Evolutionary conservation across 495 filamentous ascomycete species (phyloP).

Genomic region (Polyplosphaeria fusca): DNA sequence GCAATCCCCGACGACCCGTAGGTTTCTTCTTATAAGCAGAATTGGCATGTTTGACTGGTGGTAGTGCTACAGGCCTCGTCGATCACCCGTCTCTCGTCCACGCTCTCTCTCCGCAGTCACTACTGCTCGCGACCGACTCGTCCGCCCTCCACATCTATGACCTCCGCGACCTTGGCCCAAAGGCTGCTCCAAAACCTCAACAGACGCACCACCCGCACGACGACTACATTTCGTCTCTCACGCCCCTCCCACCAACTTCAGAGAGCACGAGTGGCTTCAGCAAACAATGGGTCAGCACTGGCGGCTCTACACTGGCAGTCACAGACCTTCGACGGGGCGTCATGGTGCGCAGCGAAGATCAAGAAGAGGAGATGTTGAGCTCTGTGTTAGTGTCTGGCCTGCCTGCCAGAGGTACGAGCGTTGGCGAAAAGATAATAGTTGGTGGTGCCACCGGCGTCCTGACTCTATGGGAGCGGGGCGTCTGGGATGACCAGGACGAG

Average conservation of each 20-base stretch:
- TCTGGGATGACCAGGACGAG: constrained; percentile 93
- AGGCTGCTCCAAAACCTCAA: constrained; percentile 57
- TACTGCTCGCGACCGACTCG: constrained; percentile 87
- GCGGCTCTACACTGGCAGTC: constrained; percentile 82
- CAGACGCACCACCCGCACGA: constrained; percentile 82
- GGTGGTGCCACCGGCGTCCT: constrained; percentile 76
- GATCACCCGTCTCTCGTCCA: constrained; percentile 78
- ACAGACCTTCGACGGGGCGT: constrained; percentile 83
- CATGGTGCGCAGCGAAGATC: constrained; percentile 81
- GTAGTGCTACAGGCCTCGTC: constrained; percentile 22
- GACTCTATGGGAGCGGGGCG: constrained; percentile 88
- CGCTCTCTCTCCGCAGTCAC: constrained; percentile 76
- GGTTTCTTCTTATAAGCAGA: background rate
- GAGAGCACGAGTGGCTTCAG: constrained; percentile 78
- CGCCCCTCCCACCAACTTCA: constrained; percentile 71
- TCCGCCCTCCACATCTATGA: constrained; percentile 88
- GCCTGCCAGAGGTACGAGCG: constrained; percentile 56
- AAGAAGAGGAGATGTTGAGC: constrained; percentile 87
- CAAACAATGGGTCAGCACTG: constrained; percentile 91
- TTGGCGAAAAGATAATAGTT: constrained; percentile 73
- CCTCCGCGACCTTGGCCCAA: constrained; percentile 59
- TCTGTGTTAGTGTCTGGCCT: constrained; percentile 69
- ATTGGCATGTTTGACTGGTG: constrained; percentile 1
- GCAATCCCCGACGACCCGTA: constrained; percentile 49
- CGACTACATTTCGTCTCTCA: constrained; percentile 89